These are phyloP conservation scores for Cyberlindnera lachancei DNA, from an alignment of 805 yeast species.

Conservation along the genomic window DNA sequence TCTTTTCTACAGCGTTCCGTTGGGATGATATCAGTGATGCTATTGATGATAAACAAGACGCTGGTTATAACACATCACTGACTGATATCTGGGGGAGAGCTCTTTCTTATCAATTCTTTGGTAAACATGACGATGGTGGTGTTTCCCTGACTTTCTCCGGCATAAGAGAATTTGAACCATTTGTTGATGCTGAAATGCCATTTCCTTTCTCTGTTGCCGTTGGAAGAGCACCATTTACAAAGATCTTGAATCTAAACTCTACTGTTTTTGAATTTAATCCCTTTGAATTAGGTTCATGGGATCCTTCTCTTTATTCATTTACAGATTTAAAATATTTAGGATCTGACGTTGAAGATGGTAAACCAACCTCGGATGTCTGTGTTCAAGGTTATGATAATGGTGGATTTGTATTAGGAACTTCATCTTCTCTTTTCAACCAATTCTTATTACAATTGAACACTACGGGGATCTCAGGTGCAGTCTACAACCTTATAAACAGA, in stretches of 20 bases:
- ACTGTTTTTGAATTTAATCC: slow-evolving; percentile 62
- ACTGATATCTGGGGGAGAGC: slow-evolving; percentile 82
- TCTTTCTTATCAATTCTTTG: slow-evolving; percentile 34
- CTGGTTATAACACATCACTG: slow-evolving; percentile 61
- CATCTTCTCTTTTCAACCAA: slow-evolving; percentile 74
- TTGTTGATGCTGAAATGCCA: slow-evolving; percentile 57
- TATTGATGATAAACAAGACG: slow-evolving; percentile 42
- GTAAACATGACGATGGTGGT: slow-evolving; percentile 29
- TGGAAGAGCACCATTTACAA: slow-evolving; percentile 57
- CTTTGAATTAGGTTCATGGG: slow-evolving; percentile 82
- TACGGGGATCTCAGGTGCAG: slow-evolving; percentile 35
- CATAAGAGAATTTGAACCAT: slow-evolving; percentile 53
- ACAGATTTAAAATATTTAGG: slow-evolving; percentile 66
- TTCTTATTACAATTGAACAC: slow-evolving; percentile 60
- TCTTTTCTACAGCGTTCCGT: slow-evolving; percentile 29
- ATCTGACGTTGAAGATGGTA: slow-evolving; percentile 29
- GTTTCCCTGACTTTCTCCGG: slow-evolving; percentile 49
- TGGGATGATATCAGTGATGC: slow-evolving; percentile 45
- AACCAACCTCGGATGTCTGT: slow-evolving; percentile 42
- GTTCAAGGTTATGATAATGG: slow-evolving; percentile 67
- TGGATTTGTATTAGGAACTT: slow-evolving; percentile 65
- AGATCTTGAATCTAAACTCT: slow-evolving; percentile 54
- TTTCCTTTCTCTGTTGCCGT: slow-evolving; percentile 56
- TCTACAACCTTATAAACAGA: slow-evolving; percentile 37
- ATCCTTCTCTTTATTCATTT: slow-evolving; percentile 60